A percentile compares a stretch with the other conserved stretches of the same genome.
Conservation (phyloP, 192 early-diverging fungal genomes). For the Backusella sp. region DNA sequence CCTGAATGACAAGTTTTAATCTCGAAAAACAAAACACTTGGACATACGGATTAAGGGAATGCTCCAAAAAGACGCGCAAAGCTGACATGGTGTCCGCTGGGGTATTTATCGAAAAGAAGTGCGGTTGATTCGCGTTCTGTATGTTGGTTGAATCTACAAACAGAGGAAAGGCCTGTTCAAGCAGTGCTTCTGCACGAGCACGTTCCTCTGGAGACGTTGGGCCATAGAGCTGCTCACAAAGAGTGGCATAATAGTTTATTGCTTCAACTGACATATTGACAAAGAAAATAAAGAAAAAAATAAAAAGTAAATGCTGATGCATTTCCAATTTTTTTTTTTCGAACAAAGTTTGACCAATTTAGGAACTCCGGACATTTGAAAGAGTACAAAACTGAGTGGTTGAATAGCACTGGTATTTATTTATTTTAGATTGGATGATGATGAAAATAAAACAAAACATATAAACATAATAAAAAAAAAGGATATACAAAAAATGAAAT, state of each 20-base stretch:
- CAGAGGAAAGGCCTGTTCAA: slow-evolving; percentile 75
- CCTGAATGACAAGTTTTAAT: slow-evolving; percentile 55
- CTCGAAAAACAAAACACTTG: slow-evolving; percentile 60
- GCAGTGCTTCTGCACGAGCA: slow-evolving; percentile 62
- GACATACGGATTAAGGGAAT: slow-evolving; percentile 59
- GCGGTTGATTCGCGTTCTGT: neutral
- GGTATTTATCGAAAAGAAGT: slow-evolving; percentile 40
- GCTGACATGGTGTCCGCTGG: slow-evolving; percentile 57
- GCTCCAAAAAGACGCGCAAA: slow-evolving; percentile 56
- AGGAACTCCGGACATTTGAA: too few relatives aligned
- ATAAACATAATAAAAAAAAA: slow-evolving; percentile 2
- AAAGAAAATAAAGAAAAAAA: neutral
- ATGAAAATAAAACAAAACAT: neutral
- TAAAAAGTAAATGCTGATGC: too few relatives aligned
- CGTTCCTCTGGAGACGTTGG: slow-evolving; percentile 55
- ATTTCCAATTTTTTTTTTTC: neutral
- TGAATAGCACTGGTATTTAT: neutral
- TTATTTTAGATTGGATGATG: neutral
- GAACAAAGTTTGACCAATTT: too few relatives aligned
- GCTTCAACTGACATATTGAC: slow-evolving; percentile 11
- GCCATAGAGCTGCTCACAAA: slow-evolving; percentile 62
- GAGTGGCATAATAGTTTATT: slow-evolving; percentile 24
- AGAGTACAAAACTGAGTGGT: neutral
- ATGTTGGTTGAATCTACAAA: neutral
- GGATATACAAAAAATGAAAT: slow-evolving; percentile 1